Conservation (phyloP, 768 basidiomycete genomes). For the Tricholoma sp. region DNA sequence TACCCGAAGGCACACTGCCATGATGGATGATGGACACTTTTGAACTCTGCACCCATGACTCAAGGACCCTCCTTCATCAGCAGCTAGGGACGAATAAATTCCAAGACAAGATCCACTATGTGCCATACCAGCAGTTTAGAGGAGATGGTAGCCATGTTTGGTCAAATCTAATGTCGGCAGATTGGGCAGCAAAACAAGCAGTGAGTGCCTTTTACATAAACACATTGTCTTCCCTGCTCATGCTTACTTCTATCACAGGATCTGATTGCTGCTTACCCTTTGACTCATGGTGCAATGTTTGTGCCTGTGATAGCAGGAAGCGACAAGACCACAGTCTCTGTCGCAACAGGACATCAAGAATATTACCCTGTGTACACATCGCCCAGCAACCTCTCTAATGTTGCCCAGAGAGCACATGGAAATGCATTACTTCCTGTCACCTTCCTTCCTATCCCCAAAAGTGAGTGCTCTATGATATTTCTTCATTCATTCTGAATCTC, state of each 20-base stretch:
- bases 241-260: not conserved
- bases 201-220: not conserved
- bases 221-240: not conserved
- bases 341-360: constrained; percentile 35
- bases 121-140: not conserved
- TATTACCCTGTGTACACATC: constrained; percentile 32
- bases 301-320: constrained; percentile 29
- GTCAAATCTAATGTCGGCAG: not conserved
- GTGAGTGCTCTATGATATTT: constrained; percentile 15
- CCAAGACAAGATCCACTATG: not conserved
- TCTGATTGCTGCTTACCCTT: constrained; percentile 3
- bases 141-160: not conserved
- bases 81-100: not conserved
- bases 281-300: constrained; percentile 26
- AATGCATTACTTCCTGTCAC: constrained; percentile 23
- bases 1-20: not conserved
- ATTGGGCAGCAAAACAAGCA: not conserved
- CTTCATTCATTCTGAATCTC: not conserved
- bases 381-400: constrained; percentile 23
- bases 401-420: constrained; percentile 22
- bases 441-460: constrained; percentile 33
- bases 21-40: not conserved
- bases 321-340: constrained; percentile 39
- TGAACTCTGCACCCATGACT: not conserved
- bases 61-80: not conserved